phyloP scores from a whole-genome alignment of 2,329 filamentous ascomycete species.

The Parafenestella ontariensis region DNA sequence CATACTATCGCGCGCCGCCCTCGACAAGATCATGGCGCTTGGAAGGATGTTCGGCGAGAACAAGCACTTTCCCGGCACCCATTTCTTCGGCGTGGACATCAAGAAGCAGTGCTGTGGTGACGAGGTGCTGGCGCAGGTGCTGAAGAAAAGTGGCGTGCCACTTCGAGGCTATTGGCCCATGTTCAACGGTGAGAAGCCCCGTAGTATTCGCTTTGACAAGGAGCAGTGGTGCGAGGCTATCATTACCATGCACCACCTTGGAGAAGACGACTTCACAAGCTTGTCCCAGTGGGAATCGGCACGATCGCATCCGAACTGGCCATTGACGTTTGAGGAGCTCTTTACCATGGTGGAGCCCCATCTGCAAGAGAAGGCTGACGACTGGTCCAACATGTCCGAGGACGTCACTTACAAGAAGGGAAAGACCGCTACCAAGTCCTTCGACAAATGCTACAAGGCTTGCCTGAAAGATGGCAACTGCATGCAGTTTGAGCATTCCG shows the following conservation, averaged over 20 bases:
- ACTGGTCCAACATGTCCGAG: slow-evolving; percentile 46
- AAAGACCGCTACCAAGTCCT: slow-evolving; percentile 29
- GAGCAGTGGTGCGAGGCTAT: slow-evolving; percentile 55
- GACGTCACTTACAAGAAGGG: slow-evolving; percentile 31
- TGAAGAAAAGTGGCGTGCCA: slow-evolving; percentile 45
- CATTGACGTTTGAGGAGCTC: slow-evolving; percentile 45
- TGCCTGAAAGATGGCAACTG: slow-evolving; percentile 40
- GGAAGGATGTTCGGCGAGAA: slow-evolving; percentile 47
- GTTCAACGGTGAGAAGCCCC: slow-evolving; percentile 54
- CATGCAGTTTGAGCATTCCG: slow-evolving; percentile 42
- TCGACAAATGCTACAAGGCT: slow-evolving; percentile 35
- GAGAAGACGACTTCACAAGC: slow-evolving; percentile 35
- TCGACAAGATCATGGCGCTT: slow-evolving; percentile 52
- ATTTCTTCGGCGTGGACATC: slow-evolving; percentile 47
- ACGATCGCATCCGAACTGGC: slow-evolving; percentile 28
- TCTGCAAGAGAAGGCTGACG: slow-evolving; percentile 29
- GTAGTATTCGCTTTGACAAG: slow-evolving; percentile 46
- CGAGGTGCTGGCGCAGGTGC: slow-evolving; percentile 46
- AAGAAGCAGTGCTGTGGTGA: slow-evolving; percentile 49
- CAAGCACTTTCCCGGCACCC: slow-evolving; percentile 39
- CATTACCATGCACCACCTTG: slow-evolving; percentile 49
- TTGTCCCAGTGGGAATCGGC: slow-evolving; percentile 37
- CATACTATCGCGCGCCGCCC: slow-evolving; percentile 56
- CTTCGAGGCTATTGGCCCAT: slow-evolving; percentile 53
- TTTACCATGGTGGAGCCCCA: slow-evolving; percentile 39